Evolutionary conservation across 1,284 basidiomycete genomes (phyloP), one percentile per base, ranked within the genome.

Genomic region (Boletus semigastroideus): DNA sequence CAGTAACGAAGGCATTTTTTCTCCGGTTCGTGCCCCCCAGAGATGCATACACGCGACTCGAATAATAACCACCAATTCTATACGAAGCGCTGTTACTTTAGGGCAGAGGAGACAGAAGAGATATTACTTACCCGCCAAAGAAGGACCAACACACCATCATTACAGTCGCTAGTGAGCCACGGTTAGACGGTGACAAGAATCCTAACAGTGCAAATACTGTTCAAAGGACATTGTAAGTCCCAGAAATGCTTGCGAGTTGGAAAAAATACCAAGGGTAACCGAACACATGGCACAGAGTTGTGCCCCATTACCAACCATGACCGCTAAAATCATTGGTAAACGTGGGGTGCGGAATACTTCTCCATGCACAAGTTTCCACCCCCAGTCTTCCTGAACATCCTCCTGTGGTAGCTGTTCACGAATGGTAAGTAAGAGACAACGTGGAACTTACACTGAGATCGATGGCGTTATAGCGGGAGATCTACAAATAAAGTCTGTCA

Each of bases 361-460:
- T 28, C 93, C 94, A 62, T 98, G 94, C 11, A 98, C 84, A 17
- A 96, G 80, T 66, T 98, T 98, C 96, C 96, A 99, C 5, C 96
- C 96, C 79, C 90, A 98, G 64, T 99, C 96, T 72, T 98, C 94
- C 73, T 97, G 94, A 1, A 98, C 91, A 62, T 98, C 94, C 69
- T 98, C 95, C 84, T 92, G 62, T 31, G 55, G 54, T 40, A 43
- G 43, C 22, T 55, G 33, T 44, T 22, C 38, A 25, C 43, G 28
- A 30, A 48, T 20, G 36, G 20, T 36, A 6, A 30, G 39, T 17
- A 13, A 43, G 13, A 37, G n/a, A 41, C 8, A 36, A 22, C 16
- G 33, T 8, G 42, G 46, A 22, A 64, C 83, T 59, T 66, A 91
- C 92, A 60, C 87, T 90, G 31, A 96, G 74, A 69, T 98, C 95